Evolutionary conservation across 768 basidiomycete species (phyloP), one percentile per base, ranked within the genome.

Genomic region (Mrakia hoshinonis): DNA sequence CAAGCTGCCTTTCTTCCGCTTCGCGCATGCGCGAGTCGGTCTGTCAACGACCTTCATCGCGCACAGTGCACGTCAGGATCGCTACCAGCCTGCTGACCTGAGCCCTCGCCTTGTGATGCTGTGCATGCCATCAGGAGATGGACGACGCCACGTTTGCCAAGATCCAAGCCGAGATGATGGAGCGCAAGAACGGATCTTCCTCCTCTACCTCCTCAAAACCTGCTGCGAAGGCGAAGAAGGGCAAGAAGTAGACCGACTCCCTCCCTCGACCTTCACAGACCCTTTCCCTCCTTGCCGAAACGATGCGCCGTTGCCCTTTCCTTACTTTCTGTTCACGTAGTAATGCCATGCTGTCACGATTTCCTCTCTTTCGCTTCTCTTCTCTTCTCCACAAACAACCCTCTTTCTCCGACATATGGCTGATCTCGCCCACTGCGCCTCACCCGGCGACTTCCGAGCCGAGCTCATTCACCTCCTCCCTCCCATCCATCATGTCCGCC

Each of bases 81-180:
- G 55, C 10, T 29, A 13, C 26, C 10, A 12, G 2, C 11, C 38
- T 31, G 24, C 48, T 66, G 18, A 67, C 29, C 18, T 36, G 13
- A 65, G n/a, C n/a, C 36, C 22, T 26, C 46, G 31, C 34, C 46
- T 26, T 15, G 29, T 22, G 11, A 2, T 49, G 34, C 2, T 29
- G 15, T 51, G 4, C 47, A 43, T 34, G 34, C 15, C 24, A 6
- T 15, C 26, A 65, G 63, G 63, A 71, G 24, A 65, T 71, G 18
- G 70, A 71, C 36, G 70, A 71, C 70, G 63, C 34, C 4, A 39
- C 51, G 3, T 71, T 71, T 34, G 70, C 48, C 26, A 47, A 29
- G 18, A 34, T 71, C 9, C 70, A 71, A 48, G 51, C 63, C 13
- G 55, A 71, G 52, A 46, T 71, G 63, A 61, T 61, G 58, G 58